phyloP scores from a whole-genome alignment of 2,329 filamentous ascomycete genomes.

The Monosporascus sp. region DNA sequence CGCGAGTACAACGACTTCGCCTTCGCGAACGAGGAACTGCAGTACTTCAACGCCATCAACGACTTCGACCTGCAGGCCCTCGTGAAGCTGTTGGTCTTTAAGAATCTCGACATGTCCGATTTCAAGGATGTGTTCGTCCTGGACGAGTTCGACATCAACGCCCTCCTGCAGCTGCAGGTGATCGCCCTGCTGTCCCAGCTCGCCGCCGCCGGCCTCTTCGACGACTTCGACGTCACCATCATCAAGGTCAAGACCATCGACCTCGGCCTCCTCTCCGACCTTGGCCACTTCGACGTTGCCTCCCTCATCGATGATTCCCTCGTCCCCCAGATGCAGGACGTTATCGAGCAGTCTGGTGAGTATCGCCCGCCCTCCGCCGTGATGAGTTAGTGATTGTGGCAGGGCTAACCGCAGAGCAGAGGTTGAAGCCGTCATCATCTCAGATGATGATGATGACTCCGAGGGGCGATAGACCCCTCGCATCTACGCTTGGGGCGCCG shows the following conservation, averaged over 20 bases:
- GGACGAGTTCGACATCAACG: constrained; percentile 43
- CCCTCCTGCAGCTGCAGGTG: constrained; percentile 36
- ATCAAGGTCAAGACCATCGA: constrained; percentile 37
- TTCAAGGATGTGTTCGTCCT: constrained; percentile 37
- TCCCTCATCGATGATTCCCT: constrained; percentile 25
- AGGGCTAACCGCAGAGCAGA: background rate
- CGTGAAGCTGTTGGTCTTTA: constrained; percentile 33
- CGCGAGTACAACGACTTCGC: constrained; percentile 27
- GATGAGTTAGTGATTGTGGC: background rate
- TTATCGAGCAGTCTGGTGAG: constrained; percentile 23
- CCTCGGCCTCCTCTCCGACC: constrained; percentile 35
- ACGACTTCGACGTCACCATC: constrained; percentile 39
- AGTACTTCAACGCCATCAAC: constrained; percentile 29
- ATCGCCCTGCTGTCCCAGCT: constrained; percentile 29
- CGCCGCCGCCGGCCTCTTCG: constrained; percentile 33
- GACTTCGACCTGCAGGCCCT: constrained; percentile 23
- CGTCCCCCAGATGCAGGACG: constrained; percentile 26
- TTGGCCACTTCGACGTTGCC: constrained; percentile 27
- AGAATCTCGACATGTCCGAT: constrained; percentile 24
- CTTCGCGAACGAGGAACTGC: constrained; percentile 32
- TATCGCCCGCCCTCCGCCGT: background rate
- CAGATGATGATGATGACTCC: too few relatives aligned
- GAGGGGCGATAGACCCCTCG: too few relatives aligned
- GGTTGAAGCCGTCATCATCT: background rate
- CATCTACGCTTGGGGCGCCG: too few relatives aligned